phyloP scores from a whole-genome alignment of 805 yeast genomes.

The Cephaloascus fragrans region DNA sequence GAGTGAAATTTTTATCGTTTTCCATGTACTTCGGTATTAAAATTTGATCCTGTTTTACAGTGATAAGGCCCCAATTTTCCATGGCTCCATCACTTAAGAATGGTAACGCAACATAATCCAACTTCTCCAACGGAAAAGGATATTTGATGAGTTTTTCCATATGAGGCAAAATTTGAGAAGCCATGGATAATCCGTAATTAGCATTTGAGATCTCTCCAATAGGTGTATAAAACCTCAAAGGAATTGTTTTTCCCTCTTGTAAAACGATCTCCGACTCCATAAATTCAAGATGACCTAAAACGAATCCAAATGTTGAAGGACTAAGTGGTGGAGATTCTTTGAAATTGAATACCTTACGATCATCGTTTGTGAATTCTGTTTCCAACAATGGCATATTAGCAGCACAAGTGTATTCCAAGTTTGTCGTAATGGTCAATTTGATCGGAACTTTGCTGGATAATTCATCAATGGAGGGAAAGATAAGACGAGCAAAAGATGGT shows the following conservation, averaged over 20 bases:
- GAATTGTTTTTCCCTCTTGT: conserved; percentile 11
- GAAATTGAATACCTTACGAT: conserved; percentile 26
- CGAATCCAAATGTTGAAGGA: conserved; percentile 58
- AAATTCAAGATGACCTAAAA: conserved; percentile 56
- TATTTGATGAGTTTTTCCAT: conserved; percentile 33
- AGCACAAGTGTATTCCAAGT: conserved; percentile 34
- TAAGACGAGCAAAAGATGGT: conserved; percentile 50
- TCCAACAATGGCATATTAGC: conserved; percentile 33
- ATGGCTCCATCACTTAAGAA: conserved; percentile 69
- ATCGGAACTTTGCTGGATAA: conserved; percentile 43
- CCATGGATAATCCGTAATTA: conserved; percentile 37
- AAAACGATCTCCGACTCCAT: conserved; percentile 25
- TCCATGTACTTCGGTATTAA: conserved; percentile 18
- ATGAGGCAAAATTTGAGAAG: conserved; percentile 36
- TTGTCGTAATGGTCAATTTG: conserved; percentile 37
- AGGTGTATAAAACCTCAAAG: conserved; percentile 47
- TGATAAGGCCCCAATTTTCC: conserved; percentile 70
- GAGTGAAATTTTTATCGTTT: conserved; percentile 13
- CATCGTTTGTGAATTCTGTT: conserved; percentile 12
- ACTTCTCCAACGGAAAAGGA: conserved; percentile 48
- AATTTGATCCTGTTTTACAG: conserved; percentile 44
- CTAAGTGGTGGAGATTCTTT: conserved; percentile 48
- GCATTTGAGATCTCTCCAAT: conserved; percentile 40
- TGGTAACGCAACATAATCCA: conserved; percentile 63
- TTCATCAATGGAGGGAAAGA: conserved; percentile 69